Base-by-base conservation (phyloP, 176 grass and related monocot genomes). In the Rhipidocladum racemiflorum region DNA sequence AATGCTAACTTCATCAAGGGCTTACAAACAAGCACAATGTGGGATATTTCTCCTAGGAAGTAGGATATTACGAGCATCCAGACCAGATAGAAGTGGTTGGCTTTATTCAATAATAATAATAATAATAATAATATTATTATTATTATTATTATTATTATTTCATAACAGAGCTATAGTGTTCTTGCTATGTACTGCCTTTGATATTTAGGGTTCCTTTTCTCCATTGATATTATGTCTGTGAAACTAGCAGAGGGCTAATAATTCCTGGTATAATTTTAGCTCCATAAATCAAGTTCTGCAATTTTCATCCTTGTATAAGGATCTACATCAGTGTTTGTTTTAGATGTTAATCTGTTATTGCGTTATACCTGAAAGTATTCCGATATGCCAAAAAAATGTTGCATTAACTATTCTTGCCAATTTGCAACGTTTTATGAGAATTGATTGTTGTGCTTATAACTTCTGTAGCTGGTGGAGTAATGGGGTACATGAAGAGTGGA, bases 401-500 rank as follows among this genome's bases (percentile, higher is more conserved):
- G 5, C 7, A 0, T 16, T 74, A 14, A 6, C 9, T 74, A 16
- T 51, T 69, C 18, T 35, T 2, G 6, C 4, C 20, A 71, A 36
- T 1, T 17, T 61, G 21, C 13, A 46, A 10, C 7, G 43, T 53
- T 11, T 18, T 28, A 0, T n/a, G 15, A 11, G 21, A 57, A 57
- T 17, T 85, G 45, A 85, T 25, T 13, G 1, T 14, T 32, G 7
- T 65, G 12, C 29, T 23, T 49, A 10, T 46, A 44, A 79, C 17
- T 75, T 66, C 0, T 84, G 54, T 70, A 97, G 94, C 46, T 61
- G 94, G 94, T 68, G 94, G 94, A 38, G 4, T 80, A 0, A 97
- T 97, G 86, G 94, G 94, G 21, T 97, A 89, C 77, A 70, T 93
- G 55, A 97, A 97, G 66, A 87, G 83, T 25, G 94, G 94, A 72